Base-by-base conservation (phyloP, 768 basidiomycete species). In the Cystofilobasidium macerans region DNA sequence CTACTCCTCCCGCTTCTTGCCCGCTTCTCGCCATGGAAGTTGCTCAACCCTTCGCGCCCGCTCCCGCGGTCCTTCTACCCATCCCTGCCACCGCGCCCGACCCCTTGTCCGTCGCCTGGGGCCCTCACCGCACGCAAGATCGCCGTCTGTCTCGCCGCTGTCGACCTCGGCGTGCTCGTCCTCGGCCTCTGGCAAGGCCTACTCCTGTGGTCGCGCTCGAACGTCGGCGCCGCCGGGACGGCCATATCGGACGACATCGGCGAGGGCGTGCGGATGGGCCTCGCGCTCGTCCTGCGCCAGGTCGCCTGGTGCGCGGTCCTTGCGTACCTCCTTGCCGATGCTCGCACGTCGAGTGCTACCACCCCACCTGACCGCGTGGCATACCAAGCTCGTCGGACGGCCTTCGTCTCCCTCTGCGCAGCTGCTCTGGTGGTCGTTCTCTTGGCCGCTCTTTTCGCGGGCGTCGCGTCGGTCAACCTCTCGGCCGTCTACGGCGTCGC, bases 101-200 rank as follows among this genome's bases (percentile, higher is more conserved):
- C n/a, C 26, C 18, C 33, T 13, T 56, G 18, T 28, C 20, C 42
- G 13, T 36, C 18, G 26, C 30, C 62, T 5, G 18, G 51, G 28
- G 51, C 51, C 28, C 6, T 2, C 9, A 7, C 7, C 26, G 51
- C 51, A 7, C 16, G 51, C 7, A 32, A 22, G n/a, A 38, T 63
- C 24, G 51, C 48, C n/a, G 53, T 63, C 36, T 22, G 8, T 26
- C 26, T 54, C 6, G 62, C 62, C 1, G 62, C 48, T 14, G 53
- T 38, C 26, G 62, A 54, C 36, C 24, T 81, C 77, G 33, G 79
- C 77, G 43, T 65, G 45, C 28, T 69, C 69, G 26, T 76, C 70
- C 59, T 79, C 80, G 1, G 77, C 72, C 36, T 80, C 78, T 38
- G 71, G 66, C 40, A 65, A 62, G 14, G 75, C 69, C 69, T 69